Percentiles rank a stretch among this genome's conserved stretches.
Evolutionary conservation across 306 rosid species (phyloP).

Genomic region (Geum urbanum): DNA sequence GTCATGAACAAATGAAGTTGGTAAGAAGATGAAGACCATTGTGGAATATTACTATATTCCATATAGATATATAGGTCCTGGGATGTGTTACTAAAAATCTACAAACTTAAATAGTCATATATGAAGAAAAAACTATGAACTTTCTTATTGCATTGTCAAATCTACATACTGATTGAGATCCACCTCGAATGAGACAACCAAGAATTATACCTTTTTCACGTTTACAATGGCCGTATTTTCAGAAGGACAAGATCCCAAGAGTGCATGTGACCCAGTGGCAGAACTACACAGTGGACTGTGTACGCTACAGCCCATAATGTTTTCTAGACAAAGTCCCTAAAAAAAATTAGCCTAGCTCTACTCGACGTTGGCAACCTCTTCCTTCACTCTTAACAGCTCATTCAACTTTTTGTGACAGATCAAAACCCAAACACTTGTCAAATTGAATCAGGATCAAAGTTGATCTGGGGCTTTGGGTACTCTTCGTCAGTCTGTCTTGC

Average conservation of each 20-base stretch:
- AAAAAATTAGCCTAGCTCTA: too few species aligned
- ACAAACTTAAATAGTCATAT: not conserved
- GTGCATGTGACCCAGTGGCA: too few species aligned
- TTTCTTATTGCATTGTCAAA: slow-evolving; percentile 11
- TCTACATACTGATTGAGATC: slow-evolving; percentile 74
- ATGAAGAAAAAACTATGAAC: slow-evolving; percentile 17
- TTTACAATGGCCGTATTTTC: slow-evolving; percentile 7
- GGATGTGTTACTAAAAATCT: not conserved
- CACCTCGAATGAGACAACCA: slow-evolving; percentile 22
- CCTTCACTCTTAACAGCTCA: too few species aligned
- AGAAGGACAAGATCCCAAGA: slow-evolving; percentile 30
- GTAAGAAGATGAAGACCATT: not conserved
- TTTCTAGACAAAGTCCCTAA: too few species aligned
- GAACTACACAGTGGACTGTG: too few species aligned
- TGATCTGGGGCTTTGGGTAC: too few species aligned
- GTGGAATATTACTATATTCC: not conserved
- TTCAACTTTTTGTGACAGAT: too few species aligned
- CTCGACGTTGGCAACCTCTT: too few species aligned
- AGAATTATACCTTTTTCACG: slow-evolving; percentile 2
- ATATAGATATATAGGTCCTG: not conserved
- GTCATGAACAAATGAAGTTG: slow-evolving; percentile 21
- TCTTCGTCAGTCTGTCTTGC: too few species aligned
- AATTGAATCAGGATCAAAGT: too few species aligned
- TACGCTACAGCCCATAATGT: too few species aligned
- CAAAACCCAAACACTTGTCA: too few species aligned